A percentile compares a stretch with the other conserved stretches of the same genome.
These are phyloP conservation scores for Ramaria sp. DNA, from an alignment of 768 basidiomycete genomes.

Conservation along the genomic window DNA sequence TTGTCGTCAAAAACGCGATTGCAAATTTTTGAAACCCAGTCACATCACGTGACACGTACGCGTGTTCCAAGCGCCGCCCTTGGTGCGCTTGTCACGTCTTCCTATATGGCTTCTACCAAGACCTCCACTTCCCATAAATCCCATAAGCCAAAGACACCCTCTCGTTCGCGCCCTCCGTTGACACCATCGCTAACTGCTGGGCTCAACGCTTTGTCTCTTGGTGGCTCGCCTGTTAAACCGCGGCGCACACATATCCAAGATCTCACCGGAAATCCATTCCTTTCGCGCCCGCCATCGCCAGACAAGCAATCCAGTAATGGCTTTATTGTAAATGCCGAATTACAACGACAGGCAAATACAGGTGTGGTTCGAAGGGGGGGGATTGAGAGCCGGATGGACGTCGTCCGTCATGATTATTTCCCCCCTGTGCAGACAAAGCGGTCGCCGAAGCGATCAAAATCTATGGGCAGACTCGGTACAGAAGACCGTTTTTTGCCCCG, in stretches of 20 bases:
- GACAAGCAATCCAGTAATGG: constrained; percentile 43
- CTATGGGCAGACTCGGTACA: constrained; percentile 16
- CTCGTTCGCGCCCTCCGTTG: constrained; percentile 37
- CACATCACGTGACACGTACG: constrained; percentile 5
- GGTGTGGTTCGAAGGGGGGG: constrained; percentile 73
- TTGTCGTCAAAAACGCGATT: too few relatives aligned
- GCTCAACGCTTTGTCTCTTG: constrained; percentile 24
- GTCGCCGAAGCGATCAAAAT: constrained; percentile 62
- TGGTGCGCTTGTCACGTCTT: not conserved
- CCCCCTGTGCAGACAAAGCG: constrained; percentile 38
- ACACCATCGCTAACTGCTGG: constrained; percentile 33
- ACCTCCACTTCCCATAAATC: constrained; percentile 1
- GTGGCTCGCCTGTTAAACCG: constrained; percentile 18
- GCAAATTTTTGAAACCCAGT: not conserved
- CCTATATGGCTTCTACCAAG: constrained; percentile 7
- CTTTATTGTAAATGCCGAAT: constrained; percentile 39
- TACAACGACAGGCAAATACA: constrained; percentile 50
- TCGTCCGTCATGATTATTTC: constrained; percentile 67
- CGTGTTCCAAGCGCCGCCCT: not conserved
- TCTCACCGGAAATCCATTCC: constrained; percentile 1
- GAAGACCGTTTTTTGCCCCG: constrained; percentile 8
- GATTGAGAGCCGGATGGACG: constrained; percentile 65
- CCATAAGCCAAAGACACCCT: constrained; percentile 33
- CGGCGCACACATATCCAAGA: constrained; percentile 8
- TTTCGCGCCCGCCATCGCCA: constrained; percentile 50